These are phyloP conservation scores for Samsoniella hepiali DNA, from an alignment of 2,329 filamentous ascomycete genomes.

Conservation along the genomic window DNA sequence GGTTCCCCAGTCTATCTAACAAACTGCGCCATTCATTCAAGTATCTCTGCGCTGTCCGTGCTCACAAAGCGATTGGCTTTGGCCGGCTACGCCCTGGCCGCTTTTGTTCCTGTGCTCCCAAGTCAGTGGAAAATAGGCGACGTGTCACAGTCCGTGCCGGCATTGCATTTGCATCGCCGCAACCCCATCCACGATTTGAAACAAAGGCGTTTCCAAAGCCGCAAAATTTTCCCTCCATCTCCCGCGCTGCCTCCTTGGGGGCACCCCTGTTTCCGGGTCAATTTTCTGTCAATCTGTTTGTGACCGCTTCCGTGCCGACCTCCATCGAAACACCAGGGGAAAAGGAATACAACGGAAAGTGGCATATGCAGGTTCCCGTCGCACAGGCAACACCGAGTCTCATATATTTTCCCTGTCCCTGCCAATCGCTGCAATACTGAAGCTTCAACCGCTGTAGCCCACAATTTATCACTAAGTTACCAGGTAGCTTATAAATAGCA, in stretches of 20 bases:
- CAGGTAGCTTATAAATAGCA: no score
- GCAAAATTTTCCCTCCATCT: conserved; percentile 5
- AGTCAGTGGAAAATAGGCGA: conserved; percentile 11
- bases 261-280: background rate
- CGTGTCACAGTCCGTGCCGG: conserved; percentile 15
- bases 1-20: background rate
- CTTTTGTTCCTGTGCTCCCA: background rate
- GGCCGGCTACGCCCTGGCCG: background rate
- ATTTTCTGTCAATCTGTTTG: background rate
- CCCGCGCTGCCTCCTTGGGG: background rate
- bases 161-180: background rate
- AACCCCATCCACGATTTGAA: conserved; percentile 14
- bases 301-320: background rate
- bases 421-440: background rate
- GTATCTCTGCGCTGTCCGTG: conserved; percentile 4
- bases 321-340: background rate
- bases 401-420: background rate
- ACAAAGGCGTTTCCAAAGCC: conserved; percentile 15
- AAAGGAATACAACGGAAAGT: conserved; percentile 4
- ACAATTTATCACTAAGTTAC: background rate
- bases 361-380: conserved; percentile 12
- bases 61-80: conserved; percentile 5
- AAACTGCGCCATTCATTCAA: background rate
- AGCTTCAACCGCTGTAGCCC: background rate
- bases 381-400: background rate